These are phyloP conservation scores for Serpula lacrymans DNA, from an alignment of 768 basidiomycete species.

Conservation along the genomic window DNA sequence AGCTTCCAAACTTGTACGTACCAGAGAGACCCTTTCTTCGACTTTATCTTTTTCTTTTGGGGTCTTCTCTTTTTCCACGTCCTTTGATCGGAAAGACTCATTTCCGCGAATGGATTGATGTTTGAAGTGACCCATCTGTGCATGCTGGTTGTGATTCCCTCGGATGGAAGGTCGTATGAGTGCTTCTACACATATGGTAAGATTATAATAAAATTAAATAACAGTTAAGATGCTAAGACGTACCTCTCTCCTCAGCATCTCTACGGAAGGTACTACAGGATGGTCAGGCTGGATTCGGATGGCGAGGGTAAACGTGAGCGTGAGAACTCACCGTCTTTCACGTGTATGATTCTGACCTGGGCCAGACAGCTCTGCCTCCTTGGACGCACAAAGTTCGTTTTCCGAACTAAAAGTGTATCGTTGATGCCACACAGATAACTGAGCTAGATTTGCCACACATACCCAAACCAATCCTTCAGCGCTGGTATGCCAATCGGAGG, in stretches of 20 bases:
- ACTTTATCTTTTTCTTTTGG: no score
- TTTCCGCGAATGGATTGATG: conserved; percentile 75
- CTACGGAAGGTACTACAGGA: conserved; percentile 49
- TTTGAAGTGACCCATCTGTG: conserved; percentile 92
- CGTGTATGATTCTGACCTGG: conserved; percentile 49
- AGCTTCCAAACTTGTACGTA: no score
- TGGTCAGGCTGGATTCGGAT: conserved; percentile 3
- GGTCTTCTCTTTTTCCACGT: conserved; percentile 46
- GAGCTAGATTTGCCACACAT: conserved; percentile 25
- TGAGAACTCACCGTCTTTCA: conserved; percentile 67
- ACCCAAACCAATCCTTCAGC: conserved; percentile 90
- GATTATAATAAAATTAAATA: not conserved
- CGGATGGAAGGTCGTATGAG: conserved; percentile 67
- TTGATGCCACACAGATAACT: conserved; percentile 21
- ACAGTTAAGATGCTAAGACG: conserved; percentile 15
- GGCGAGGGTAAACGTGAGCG: conserved; percentile 12
- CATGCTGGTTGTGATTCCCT: conserved; percentile 64
- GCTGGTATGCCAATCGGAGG: conserved; percentile 74
- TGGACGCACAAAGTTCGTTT: conserved; percentile 60
- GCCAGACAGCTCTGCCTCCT: conserved; percentile 61
- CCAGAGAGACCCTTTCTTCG: no score
- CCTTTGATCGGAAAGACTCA: conserved; percentile 52
- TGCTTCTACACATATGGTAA: conserved; percentile 34
- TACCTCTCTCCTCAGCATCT: conserved; percentile 74
- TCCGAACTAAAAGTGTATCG: conserved; percentile 42